Evolutionary conservation across 345 rosid species (phyloP).

Genomic region (Salix exigua): DNA sequence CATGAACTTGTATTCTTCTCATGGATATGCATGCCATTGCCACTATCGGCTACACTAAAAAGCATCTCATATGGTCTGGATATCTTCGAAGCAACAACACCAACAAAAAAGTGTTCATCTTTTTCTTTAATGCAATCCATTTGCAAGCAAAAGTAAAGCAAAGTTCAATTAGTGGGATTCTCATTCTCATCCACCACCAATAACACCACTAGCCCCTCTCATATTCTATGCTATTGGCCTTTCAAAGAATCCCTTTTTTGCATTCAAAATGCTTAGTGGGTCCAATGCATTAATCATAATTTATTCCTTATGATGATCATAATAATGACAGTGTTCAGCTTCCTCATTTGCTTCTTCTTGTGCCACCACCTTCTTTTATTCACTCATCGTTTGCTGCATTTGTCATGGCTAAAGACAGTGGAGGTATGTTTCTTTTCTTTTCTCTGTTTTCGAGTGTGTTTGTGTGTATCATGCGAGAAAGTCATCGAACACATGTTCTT

Average conservation of each 20-base stretch:
- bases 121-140: neutral
- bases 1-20: neutral
- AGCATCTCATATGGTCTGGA: neutral
- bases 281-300: conserved; percentile 45
- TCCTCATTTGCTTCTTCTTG: conserved; percentile 23
- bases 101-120: neutral
- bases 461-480: no score
- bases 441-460: no score
- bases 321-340: conserved; percentile 24
- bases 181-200: conserved; percentile 8
- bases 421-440: conserved; percentile 27
- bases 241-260: neutral
- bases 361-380: conserved; percentile 17
- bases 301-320: conserved; percentile 24
- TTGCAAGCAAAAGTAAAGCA: neutral
- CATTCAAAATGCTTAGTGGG: conserved; percentile 49
- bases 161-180: conserved; percentile 20
- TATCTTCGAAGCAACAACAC: neutral
- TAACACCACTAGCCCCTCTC: neutral
- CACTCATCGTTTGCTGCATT: conserved; percentile 1
- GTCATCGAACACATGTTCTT: no score
- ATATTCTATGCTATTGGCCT: conserved; percentile 28
- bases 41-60: no score
- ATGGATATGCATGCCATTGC: no score
- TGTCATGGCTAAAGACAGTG: conserved; percentile 32